Evolutionary conservation across 2,329 filamentous ascomycete species (phyloP).

Genomic region (Sarocladium brachiariae): DNA sequence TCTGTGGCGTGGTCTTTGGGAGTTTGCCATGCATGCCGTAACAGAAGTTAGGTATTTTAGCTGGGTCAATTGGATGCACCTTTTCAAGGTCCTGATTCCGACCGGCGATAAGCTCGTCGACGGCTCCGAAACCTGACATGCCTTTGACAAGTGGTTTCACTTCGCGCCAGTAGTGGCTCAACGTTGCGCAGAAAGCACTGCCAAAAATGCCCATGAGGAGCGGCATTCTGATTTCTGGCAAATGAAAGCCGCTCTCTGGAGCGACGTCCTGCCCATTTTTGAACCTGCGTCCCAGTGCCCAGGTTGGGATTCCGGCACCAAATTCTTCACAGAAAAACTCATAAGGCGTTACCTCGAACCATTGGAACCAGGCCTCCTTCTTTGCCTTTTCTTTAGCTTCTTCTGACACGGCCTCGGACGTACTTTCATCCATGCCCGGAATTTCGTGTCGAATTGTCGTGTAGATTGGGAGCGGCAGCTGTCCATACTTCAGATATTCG

Average conservation of each 20-base stretch:
- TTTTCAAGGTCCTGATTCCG: slow-evolving; percentile 80
- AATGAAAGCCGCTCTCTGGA: slow-evolving; percentile 57
- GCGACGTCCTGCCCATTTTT: slow-evolving; percentile 50
- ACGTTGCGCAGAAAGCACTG: slow-evolving; percentile 89
- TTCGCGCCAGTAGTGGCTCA: slow-evolving; percentile 95
- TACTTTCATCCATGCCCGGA: slow-evolving; percentile 47
- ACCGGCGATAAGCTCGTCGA: slow-evolving; percentile 78
- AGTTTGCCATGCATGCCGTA: slow-evolving; percentile 73
- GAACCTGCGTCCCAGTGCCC: slow-evolving; percentile 83
- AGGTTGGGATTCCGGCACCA: slow-evolving; percentile 85
- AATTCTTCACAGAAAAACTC: slow-evolving; percentile 95
- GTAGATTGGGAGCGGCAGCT: slow-evolving; percentile 87
- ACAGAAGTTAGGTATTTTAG: slow-evolving; percentile 82
- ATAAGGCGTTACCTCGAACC: slow-evolving; percentile 93
- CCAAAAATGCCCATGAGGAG: slow-evolving; percentile 92
- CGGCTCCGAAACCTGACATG: slow-evolving; percentile 64
- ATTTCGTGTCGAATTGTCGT: slow-evolving; percentile 95
- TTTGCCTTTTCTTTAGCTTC: slow-evolving; percentile 45
- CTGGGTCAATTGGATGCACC: slow-evolving; percentile 90
- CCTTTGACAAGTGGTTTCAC: slow-evolving; percentile 74
- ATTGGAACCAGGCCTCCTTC: slow-evolving; percentile 87
- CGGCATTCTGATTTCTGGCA: slow-evolving; percentile 80
- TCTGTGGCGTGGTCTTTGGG: slow-evolving; percentile 69
- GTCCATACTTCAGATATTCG: slow-evolving; percentile 66
- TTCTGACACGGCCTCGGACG: slow-evolving; percentile 35